phyloP scores from a whole-genome alignment of 345 rosid species.

The Arabidopsis arenosa region DNA sequence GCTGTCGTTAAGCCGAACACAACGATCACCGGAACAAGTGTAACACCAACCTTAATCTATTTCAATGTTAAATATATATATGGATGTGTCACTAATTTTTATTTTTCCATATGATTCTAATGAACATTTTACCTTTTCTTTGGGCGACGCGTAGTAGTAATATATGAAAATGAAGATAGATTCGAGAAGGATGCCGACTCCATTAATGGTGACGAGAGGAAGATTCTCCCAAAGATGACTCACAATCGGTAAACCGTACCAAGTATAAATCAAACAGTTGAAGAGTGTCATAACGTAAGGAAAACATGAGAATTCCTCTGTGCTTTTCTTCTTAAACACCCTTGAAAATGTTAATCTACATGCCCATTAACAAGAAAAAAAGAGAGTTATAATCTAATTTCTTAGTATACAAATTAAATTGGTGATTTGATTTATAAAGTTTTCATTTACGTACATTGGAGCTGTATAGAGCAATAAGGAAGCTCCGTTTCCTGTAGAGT shows the following conservation, averaged over 20 bases:
- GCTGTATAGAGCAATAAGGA: slow-evolving; percentile 71
- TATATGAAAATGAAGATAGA: slow-evolving; percentile 65
- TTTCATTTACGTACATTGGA: slow-evolving; percentile 62
- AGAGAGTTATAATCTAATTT: not conserved
- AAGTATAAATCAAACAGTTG: slow-evolving; percentile 76
- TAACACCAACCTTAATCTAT: slow-evolving; percentile 61
- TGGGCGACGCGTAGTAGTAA: slow-evolving; percentile 56
- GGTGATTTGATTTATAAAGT: not conserved
- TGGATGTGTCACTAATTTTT: not conserved
- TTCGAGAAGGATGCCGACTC: slow-evolving; percentile 75
- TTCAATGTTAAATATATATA: not conserved
- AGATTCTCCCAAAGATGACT: slow-evolving; percentile 86
- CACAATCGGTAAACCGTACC: slow-evolving; percentile 88
- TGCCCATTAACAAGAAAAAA: not conserved
- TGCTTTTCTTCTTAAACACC: slow-evolving; percentile 73
- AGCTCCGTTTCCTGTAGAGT: slow-evolving; percentile 78
- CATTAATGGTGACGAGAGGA: slow-evolving; percentile 74
- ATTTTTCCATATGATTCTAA: not conserved
- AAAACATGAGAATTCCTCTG: slow-evolving; percentile 76
- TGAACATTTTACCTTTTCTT: slow-evolving; percentile 61
- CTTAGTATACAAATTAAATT: not conserved
- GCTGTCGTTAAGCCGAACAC: slow-evolving; percentile 47
- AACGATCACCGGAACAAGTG: slow-evolving; percentile 46
- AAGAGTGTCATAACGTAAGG: slow-evolving; percentile 71
- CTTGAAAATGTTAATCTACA: slow-evolving; percentile 74